Conservation (phyloP, 352 stramenopile species). For the Globisporangium cylindrosporum region DNA sequence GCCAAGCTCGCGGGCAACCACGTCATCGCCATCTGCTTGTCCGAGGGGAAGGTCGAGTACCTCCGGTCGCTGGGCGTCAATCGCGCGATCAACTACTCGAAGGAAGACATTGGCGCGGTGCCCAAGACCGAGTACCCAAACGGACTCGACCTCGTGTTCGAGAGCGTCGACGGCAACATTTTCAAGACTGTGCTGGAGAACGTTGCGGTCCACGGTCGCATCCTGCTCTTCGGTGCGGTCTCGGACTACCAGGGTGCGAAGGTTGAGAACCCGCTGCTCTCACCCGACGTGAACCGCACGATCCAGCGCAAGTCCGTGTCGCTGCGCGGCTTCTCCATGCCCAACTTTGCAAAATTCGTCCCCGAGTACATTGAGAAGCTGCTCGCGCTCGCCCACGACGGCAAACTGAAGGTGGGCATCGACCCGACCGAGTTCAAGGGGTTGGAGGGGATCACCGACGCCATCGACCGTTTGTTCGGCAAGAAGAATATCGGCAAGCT, state of each 20-base stretch:
- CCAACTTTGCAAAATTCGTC: constrained; percentile 29
- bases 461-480: constrained; percentile 49
- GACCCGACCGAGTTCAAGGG: constrained; percentile 35
- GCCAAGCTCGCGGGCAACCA: constrained; percentile 65
- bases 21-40: constrained; percentile 64
- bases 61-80: constrained; percentile 45
- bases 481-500: constrained; percentile 64
- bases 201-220: constrained; percentile 28
- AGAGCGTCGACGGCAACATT: constrained; percentile 38
- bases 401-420: constrained; percentile 36
- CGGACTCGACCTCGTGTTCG: constrained; percentile 43
- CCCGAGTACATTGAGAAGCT: constrained; percentile 38
- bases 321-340: constrained; percentile 33
- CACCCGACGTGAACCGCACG: constrained; percentile 7
- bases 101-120: constrained; percentile 43
- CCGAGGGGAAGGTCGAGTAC: constrained; percentile 72
- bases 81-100: constrained; percentile 72
- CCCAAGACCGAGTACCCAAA: constrained; percentile 45
- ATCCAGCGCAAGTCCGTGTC: constrained; percentile 26
- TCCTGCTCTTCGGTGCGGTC: constrained; percentile 42
- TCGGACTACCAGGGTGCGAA: constrained; percentile 44
- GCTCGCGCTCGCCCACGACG: constrained; percentile 37
- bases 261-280: constrained; percentile 5
- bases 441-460: constrained; percentile 47
- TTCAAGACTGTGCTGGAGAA: constrained; percentile 32